Evolutionary conservation across 192 early-diverging fungal genomes (phyloP), one percentile per base, ranked within the genome.

Genomic region (Backusella circina): DNA sequence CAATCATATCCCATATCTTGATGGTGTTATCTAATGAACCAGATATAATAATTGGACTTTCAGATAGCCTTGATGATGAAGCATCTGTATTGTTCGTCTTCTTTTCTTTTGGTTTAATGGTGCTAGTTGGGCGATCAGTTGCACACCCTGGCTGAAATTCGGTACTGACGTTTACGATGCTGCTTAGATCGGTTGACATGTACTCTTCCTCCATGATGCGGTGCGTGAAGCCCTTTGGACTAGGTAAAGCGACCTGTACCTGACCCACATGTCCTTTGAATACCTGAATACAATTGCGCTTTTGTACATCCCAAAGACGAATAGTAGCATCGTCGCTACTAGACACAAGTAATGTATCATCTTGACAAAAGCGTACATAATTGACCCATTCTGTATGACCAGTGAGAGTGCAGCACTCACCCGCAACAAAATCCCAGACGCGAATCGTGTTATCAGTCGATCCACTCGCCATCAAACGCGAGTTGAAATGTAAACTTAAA

Each of bases 351-450:
- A 86, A 73, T 33, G 85, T 87, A 32, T 90, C 83, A 72, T 90
- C 87, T 61, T 86, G 89, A 64, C 38, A 78, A 37, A 99, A 87
- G 35, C 91, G 90, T 37, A 99, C 95, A 47, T 91, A 85, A 82
- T 99, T 99, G 64, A 98, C 95, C 91, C 93, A 93, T 79, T 97
- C 95, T 1, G 88, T 84, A 70, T 99, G 97, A 0, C 96, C 98
- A 16, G 82, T 86, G 21, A 99, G 83, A 1, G 89, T 90, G 67
- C 84, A 91, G 70, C 88, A 89, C 79, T 90, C 87, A 13, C 90
- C 90, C 1, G 90, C 84, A 3, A 77, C 71, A 75, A 93, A 85
- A 75, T 99, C 94, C 92, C 93, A 98, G 9, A 97, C 93, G 28
- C 92, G 90, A 71, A 99, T 94, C 1, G 89, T 90, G 26, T 91